A percentile compares a stretch with the other conserved stretches of the same genome.
phyloP scores from a whole-genome alignment of 2,329 filamentous ascomycete species.

The Fusarium marasasianum region DNA sequence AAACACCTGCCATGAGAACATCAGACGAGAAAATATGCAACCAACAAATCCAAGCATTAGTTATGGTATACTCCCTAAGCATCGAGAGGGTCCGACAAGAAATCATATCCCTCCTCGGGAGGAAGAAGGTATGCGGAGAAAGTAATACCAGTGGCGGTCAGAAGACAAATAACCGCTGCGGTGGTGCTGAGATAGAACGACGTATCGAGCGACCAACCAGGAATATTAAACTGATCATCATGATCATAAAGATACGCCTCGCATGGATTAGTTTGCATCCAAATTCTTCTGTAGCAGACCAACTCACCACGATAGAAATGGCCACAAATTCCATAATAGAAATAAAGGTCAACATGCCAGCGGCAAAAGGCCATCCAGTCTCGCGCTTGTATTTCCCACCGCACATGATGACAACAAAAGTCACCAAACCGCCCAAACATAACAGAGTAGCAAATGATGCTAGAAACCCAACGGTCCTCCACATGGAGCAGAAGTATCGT shows the following conservation, averaged over 20 bases:
- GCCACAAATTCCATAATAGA: slow-evolving; percentile 76
- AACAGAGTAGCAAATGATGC: slow-evolving; percentile 86
- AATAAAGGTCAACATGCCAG: slow-evolving; percentile 70
- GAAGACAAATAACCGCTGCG: slow-evolving; percentile 62
- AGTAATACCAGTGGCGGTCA: slow-evolving; percentile 67
- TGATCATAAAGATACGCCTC: slow-evolving; percentile 86
- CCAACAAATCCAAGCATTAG: not conserved
- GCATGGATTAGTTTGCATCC: slow-evolving; percentile 3
- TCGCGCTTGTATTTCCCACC: slow-evolving; percentile 85
- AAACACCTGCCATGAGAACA: slow-evolving; percentile 6
- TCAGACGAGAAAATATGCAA: not conserved
- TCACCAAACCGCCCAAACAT: slow-evolving; percentile 81
- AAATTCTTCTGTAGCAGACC: not conserved
- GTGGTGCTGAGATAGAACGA: slow-evolving; percentile 78
- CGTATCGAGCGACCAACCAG: slow-evolving; percentile 81
- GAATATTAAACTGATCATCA: slow-evolving; percentile 81
- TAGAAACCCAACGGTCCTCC: slow-evolving; percentile 87
- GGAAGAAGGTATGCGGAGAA: slow-evolving; percentile 76
- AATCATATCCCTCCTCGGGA: slow-evolving; percentile 86
- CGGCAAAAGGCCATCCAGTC: slow-evolving; percentile 82
- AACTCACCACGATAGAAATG: slow-evolving; percentile 84
- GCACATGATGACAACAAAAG: slow-evolving; percentile 78
- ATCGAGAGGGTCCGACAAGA: slow-evolving; percentile 65
- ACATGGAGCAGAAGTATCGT: slow-evolving; percentile 88
- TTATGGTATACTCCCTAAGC: slow-evolving; percentile 45